phyloP scores from a whole-genome alignment of 345 rosid species.

The Populus davidiana region DNA sequence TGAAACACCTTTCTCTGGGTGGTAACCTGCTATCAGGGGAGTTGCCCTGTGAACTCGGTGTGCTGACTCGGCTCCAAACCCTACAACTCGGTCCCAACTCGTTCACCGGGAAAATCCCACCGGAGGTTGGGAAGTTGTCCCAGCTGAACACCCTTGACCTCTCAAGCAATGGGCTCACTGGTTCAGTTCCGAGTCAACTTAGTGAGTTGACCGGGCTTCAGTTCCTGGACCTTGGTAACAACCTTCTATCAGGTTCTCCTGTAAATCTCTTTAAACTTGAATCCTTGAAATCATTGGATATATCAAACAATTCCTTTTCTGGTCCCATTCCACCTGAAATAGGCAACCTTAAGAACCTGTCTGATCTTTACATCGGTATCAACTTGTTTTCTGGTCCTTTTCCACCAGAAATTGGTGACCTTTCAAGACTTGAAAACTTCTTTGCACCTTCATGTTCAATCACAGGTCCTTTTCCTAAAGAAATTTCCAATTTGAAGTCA shows the following conservation, averaged over 20 bases:
- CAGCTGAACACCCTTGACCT: constrained; percentile 57
- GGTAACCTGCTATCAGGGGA: constrained; percentile 44
- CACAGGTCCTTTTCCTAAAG: constrained; percentile 71
- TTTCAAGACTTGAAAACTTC: constrained; percentile 51
- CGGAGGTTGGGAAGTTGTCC: constrained; percentile 43
- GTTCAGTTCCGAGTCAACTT: constrained; percentile 48
- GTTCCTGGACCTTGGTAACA: constrained; percentile 62
- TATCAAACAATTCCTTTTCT: constrained; percentile 68
- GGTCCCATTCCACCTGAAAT: constrained; percentile 59
- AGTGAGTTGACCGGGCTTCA: constrained; percentile 43
- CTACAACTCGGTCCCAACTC: constrained; percentile 42
- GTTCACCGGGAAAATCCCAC: constrained; percentile 53
- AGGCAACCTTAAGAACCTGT: constrained; percentile 52
- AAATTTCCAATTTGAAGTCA: constrained; percentile 40
- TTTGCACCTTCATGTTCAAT: constrained; percentile 54
- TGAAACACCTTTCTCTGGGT: constrained; percentile 37
- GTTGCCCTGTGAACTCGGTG: constrained; percentile 39
- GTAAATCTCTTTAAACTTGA: constrained; percentile 40
- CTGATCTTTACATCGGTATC: constrained; percentile 66
- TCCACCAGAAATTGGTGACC: constrained; percentile 66
- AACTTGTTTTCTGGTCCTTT: constrained; percentile 62
- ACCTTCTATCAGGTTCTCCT: constrained; percentile 62
- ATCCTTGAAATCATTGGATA: constrained; percentile 52
- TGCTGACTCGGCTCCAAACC: constrained; percentile 34
- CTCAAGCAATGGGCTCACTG: constrained; percentile 54